phyloP scores from a whole-genome alignment of 306 rosid species.

The Acacia acuminata region DNA sequence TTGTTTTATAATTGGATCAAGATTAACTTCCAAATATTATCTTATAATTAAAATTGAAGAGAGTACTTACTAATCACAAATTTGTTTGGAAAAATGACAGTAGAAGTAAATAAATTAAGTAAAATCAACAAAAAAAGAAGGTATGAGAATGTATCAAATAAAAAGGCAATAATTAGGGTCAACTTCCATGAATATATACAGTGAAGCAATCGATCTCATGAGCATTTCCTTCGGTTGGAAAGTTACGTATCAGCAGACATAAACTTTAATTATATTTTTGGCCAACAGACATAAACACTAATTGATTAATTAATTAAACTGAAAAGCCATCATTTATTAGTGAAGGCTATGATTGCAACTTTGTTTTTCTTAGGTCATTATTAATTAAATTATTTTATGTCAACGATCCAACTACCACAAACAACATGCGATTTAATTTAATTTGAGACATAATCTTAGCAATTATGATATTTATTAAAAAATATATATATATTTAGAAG shows the following conservation, averaged over 20 bases:
- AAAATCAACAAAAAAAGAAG: not conserved
- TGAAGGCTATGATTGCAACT: constrained; percentile 34
- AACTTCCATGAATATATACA: constrained; percentile 24
- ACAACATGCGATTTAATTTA: not conserved
- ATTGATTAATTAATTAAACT: constrained; percentile 35
- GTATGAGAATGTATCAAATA: not conserved
- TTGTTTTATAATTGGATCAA: no score
- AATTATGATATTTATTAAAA: not conserved
- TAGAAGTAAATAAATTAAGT: no score
- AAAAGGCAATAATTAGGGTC: constrained; percentile 25
- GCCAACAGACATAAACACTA: not conserved
- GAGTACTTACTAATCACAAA: no score
- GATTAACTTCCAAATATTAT: no score
- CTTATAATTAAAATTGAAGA: no score
- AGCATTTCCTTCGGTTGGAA: constrained; percentile 34
- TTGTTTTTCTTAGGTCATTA: not conserved
- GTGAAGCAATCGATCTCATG: constrained; percentile 31
- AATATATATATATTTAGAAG: not conserved
- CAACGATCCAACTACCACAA: constrained; percentile 34
- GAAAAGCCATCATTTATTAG: constrained; percentile 32
- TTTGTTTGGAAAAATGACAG: no score
- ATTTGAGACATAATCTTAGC: not conserved
- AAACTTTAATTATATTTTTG: not conserved
- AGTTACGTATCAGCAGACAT: constrained; percentile 31
- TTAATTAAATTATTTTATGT: not conserved